A percentile compares a stretch with the other conserved stretches of the same genome.
Conservation (phyloP, 1,139 yeast genomes). For the Candida labiduridarum region DNA sequence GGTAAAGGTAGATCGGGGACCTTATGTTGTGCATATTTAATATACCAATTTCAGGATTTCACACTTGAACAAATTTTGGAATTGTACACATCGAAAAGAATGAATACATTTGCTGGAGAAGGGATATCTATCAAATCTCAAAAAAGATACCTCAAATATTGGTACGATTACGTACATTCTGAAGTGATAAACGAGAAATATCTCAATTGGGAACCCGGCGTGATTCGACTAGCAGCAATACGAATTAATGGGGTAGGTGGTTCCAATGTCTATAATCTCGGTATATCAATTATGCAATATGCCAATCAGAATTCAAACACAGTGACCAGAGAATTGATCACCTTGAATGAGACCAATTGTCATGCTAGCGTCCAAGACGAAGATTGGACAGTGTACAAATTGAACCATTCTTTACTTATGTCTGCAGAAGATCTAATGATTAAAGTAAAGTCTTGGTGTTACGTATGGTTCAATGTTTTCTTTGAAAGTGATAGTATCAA, state of each 20-base stretch:
- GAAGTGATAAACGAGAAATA: constrained; percentile 6
- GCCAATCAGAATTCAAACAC: not conserved
- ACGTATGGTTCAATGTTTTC: constrained; percentile 17
- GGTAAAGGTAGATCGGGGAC: constrained; percentile 94
- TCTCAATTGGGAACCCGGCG: not conserved
- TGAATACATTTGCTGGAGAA: constrained; percentile 55
- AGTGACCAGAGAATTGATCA: not conserved
- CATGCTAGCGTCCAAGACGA: not conserved
- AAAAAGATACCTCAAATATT: constrained; percentile 64
- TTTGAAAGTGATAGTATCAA: constrained; percentile 11
- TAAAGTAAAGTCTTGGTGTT: constrained; percentile 14
- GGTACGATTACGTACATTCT: constrained; percentile 35
- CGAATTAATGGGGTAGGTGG: not conserved
- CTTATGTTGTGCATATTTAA: constrained; percentile 68
- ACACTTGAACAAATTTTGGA: constrained; percentile 49
- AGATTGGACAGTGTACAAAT: not conserved
- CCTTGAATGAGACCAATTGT: constrained; percentile 5
- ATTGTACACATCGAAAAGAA: constrained; percentile 58
- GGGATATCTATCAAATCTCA: constrained; percentile 82
- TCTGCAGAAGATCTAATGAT: constrained; percentile 12
- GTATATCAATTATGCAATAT: constrained; percentile 8
- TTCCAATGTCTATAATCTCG: constrained; percentile 1
- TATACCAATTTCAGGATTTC: constrained; percentile 36
- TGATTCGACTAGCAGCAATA: not conserved
- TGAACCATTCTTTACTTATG: not conserved